Evolutionary conservation across 1,284 basidiomycete species (phyloP).

Genomic region (Fomes fomentarius): DNA sequence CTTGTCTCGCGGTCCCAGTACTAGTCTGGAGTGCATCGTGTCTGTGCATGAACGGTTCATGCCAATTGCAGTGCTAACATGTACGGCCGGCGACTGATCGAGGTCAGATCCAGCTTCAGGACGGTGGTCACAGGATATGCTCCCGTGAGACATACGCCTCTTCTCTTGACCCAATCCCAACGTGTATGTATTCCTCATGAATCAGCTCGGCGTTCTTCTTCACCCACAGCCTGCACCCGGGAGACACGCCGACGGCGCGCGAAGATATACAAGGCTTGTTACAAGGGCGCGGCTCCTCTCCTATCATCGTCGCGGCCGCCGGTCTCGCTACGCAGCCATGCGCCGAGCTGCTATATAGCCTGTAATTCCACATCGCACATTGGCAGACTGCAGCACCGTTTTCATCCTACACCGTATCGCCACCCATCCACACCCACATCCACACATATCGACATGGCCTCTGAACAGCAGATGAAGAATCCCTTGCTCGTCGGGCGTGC

Average conservation of each 20-base stretch:
- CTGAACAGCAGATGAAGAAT: slow-evolving; percentile 38
- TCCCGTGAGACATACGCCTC: slow-evolving; percentile 17
- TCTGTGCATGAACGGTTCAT: too few relatives aligned
- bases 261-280: slow-evolving; percentile 14
- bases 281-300: neutral
- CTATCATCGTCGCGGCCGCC: slow-evolving; percentile 10
- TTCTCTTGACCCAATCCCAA: slow-evolving; percentile 12
- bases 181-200: slow-evolving; percentile 9
- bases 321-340: too few relatives aligned
- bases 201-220: slow-evolving; percentile 15
- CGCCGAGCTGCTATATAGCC: slow-evolving; percentile 3
- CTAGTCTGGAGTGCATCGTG: too few relatives aligned
- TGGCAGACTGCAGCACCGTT: neutral
- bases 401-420: neutral
- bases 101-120: slow-evolving; percentile 15
- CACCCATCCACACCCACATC: neutral
- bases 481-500: slow-evolving; percentile 41
- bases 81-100: slow-evolving; percentile 6
- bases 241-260: slow-evolving; percentile 23
- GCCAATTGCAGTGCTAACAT: neutral
- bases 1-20: too few relatives aligned
- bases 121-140: slow-evolving; percentile 17
- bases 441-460: slow-evolving; percentile 24
- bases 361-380: neutral
- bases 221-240: slow-evolving; percentile 12